phyloP scores from a whole-genome alignment of 2,329 filamentous ascomycete genomes.

The Zymoseptoria tritici region DNA sequence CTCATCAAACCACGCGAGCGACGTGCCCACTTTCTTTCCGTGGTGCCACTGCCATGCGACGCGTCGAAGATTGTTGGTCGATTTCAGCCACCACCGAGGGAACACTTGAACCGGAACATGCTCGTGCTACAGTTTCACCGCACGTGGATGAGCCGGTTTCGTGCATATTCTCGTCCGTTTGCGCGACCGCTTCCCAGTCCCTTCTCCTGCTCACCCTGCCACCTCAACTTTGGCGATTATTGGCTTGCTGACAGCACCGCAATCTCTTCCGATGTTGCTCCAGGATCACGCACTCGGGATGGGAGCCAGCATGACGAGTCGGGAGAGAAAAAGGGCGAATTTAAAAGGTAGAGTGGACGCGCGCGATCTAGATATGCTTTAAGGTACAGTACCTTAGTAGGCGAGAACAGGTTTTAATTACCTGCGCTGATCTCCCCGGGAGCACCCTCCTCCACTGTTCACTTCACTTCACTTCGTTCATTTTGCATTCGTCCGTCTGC shows the following conservation, averaged over 20 bases:
- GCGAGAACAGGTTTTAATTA: background rate
- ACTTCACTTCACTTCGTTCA: background rate
- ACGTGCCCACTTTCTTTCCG: background rate
- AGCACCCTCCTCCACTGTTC: background rate
- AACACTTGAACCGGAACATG: background rate
- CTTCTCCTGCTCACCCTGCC: background rate
- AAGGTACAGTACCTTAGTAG: background rate
- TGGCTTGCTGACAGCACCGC: constrained; percentile 1
- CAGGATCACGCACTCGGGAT: background rate
- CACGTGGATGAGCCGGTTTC: background rate
- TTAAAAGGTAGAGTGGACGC: background rate
- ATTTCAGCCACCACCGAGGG: background rate
- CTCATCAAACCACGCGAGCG: background rate
- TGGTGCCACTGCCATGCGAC: background rate
- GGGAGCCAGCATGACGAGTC: background rate
- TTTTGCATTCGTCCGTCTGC: background rate
- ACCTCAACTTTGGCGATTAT: background rate
- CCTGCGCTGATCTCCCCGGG: background rate
- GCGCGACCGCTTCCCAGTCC: background rate
- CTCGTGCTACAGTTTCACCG: background rate
- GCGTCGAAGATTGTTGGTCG: background rate
- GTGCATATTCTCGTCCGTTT: background rate
- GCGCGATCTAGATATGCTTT: background rate
- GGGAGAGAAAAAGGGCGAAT: background rate
- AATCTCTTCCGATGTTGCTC: constrained; percentile 8